Base-by-base conservation (phyloP, 2,329 filamentous ascomycete genomes). In the Tolypocladium capitatum region DNA sequence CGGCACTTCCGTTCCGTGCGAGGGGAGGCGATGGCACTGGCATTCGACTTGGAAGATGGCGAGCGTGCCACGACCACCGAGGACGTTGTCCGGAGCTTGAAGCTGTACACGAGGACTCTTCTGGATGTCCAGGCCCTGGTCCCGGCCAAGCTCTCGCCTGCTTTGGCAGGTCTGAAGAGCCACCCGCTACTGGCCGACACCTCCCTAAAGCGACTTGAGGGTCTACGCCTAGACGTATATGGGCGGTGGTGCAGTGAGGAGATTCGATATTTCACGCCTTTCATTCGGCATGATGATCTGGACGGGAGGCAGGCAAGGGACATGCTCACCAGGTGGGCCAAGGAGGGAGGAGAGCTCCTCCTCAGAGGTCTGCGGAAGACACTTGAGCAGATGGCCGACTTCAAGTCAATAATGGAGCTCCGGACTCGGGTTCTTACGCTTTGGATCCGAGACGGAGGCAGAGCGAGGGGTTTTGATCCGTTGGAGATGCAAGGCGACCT, bases 251-350 rank as follows among this genome's bases (percentile, higher is more conserved):
- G 92, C 52, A 76, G 84, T 18, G 81, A 89, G 8, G 87, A 94
- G 51, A 85, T 95, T 38, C 79, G 78, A 43, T 84, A 84, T 53
- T 96, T 94, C 60, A 91, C 82, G 1, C 90, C 90, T 0, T 95
- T 88, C 68, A 85, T 94, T 33, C 81, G 86, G 30, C 82, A 94
- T 56, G 86, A 90, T 54, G 85, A 92, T 54, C 64, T 86, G 5
- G 76, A 81, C 24, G 78, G 75, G 20, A 65, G 70, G 24, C 74
- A 80, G 51, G 77, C 78, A 1, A 72, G 74, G 38, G 74, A 78
- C 2, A 78, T 78, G 63, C 71, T 87, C 14, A 73, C 72, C 21
- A 62, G 60, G 28, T 90, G 85, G 84, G 79, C 80, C 0, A 71
- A 71, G 45, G 72, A 74, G 45, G 80, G 80, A 1, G 76, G 78